phyloP scores from a whole-genome alignment of 192 early-diverging fungal genomes.

The Coemansia nantahalensis region DNA sequence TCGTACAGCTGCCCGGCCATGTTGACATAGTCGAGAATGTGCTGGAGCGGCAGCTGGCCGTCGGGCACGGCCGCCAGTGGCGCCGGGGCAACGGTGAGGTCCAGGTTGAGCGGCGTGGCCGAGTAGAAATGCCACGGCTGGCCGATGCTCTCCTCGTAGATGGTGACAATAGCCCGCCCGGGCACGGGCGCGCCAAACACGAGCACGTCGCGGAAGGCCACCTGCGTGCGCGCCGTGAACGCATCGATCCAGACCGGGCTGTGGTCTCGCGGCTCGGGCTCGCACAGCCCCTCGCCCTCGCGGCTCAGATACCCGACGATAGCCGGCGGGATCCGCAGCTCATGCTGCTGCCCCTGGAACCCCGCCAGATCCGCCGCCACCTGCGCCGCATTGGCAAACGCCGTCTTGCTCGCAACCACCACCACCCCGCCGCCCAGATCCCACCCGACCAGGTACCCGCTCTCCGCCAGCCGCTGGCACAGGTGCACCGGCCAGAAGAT shows the following conservation, averaged over 20 bases:
- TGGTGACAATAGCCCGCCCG: slow-evolving; percentile 25
- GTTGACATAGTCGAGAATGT: slow-evolving; percentile 30
- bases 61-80: background rate
- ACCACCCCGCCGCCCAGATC: slow-evolving; percentile 24
- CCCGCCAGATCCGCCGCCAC: slow-evolving; percentile 20
- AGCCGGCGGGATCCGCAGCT: slow-evolving; percentile 5
- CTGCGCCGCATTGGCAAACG: slow-evolving; percentile 37
- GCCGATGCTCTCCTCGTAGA: slow-evolving; percentile 37
- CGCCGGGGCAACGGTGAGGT: slow-evolving; percentile 16
- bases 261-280: slow-evolving; percentile 39
- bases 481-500: slow-evolving; percentile 44
- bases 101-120: slow-evolving; percentile 41
- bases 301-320: slow-evolving; percentile 50
- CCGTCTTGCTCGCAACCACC: slow-evolving; percentile 38
- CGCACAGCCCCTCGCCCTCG: slow-evolving; percentile 50
- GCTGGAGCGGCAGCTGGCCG: slow-evolving; percentile 9
- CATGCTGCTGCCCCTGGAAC: slow-evolving; percentile 13
- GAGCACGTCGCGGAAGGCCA: slow-evolving; percentile 35
- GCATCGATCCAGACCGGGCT: slow-evolving; percentile 45
- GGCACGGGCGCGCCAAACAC: slow-evolving; percentile 11
- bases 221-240: slow-evolving; percentile 48
- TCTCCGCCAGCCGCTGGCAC: slow-evolving; percentile 26
- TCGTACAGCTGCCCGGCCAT: slow-evolving; percentile 16
- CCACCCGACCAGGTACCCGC: slow-evolving; percentile 51
- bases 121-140: slow-evolving; percentile 46